These are phyloP conservation scores for Silene noctiflora DNA, from an alignment of 179 eudicot genomes.

Conservation along the genomic window DNA sequence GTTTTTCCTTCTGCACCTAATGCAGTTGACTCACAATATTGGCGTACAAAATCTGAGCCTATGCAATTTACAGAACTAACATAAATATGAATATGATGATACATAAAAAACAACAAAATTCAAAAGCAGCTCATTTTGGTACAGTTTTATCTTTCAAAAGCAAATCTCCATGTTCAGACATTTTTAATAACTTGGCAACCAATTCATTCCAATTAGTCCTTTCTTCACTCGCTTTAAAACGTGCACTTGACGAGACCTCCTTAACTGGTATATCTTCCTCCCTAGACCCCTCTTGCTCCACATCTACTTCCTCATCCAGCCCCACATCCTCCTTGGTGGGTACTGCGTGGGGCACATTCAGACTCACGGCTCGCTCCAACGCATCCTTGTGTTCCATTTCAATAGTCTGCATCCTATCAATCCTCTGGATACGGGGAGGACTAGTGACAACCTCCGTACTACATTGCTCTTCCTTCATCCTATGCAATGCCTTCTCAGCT, in stretches of 20 bases:
- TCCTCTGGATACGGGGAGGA: slow-evolving; percentile 54
- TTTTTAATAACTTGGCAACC: slow-evolving; percentile 54
- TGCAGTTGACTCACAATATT: slow-evolving; percentile 10
- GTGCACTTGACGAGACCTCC: slow-evolving; percentile 15
- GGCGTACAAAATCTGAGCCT: slow-evolving; percentile 1
- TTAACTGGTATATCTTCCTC: slow-evolving; percentile 15
- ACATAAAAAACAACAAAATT: not conserved
- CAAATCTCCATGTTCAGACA: slow-evolving; percentile 35
- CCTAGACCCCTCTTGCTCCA: slow-evolving; percentile 1
- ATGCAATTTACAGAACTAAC: slow-evolving; percentile 12
- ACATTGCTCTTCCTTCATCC: slow-evolving; percentile 38
- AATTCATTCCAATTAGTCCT: slow-evolving; percentile 64
- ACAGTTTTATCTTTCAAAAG: slow-evolving; percentile 22
- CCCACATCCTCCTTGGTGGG: slow-evolving; percentile 19
- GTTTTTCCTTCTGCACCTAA: not conserved
- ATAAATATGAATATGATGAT: not conserved
- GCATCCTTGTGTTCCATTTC: slow-evolving; percentile 77
- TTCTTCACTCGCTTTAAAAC: slow-evolving; percentile 23
- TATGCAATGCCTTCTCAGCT: slow-evolving; percentile 62
- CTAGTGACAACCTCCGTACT: slow-evolving; percentile 32
- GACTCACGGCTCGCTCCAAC: slow-evolving; percentile 56
- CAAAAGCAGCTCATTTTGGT: slow-evolving; percentile 9
- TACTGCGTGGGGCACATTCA: slow-evolving; percentile 68
- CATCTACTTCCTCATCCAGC: slow-evolving; percentile 12
- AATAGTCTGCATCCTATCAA: slow-evolving; percentile 53